Evolutionary conservation across 192 early-diverging fungal species (phyloP), one percentile per base, ranked within the genome.

Genomic region (Coemansia sp.): DNA sequence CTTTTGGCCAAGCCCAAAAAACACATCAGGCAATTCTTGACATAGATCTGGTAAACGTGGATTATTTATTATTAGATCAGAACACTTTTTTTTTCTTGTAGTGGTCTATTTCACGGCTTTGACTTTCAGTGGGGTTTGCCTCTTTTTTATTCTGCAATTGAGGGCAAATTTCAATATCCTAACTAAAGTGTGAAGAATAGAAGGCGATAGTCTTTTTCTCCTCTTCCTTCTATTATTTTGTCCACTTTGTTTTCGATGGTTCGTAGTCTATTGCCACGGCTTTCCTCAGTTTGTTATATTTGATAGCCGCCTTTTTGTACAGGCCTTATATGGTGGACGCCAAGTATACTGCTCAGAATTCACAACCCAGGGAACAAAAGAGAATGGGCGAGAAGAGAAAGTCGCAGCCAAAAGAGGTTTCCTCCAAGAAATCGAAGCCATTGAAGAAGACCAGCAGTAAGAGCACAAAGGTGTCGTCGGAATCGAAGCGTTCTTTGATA

Each of bases 321-420:
- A 50, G 48, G 16, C n/a, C 10, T 17, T n/a, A n/a, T 50, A 12
- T n/a, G 48, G 48, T 50, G 48, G 16, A n/a, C 13, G 16, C 5
- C 11, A 19, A 25, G 8, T 20, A 54, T 25, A 54, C 9, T 22
- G 11, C 25, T 10, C 9, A 8, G 20, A 19, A 54, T 12, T 9
- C 20, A 25, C 19, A 25, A 5, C 20, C 22, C 9, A 25, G 20
- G 25, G 39, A 59, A 59, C 17, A 41, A 59, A 56, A 53, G 25
- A 58, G 16, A 40, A 81, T 81, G 79, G 79, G 69, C 53, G 74
- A 76, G 57, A 81, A 81, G 68, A 69, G 78, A 68, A 81, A 81
- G 74, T 73, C 74, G 43, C 46, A 54, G 38, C 56, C 68, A 12
- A 65, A 70, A 45, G 67, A 64, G 14, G 48, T 10, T 0, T 67